Base-by-base conservation (phyloP, 2,329 filamentous ascomycete genomes). In the Nemania diffusa region DNA sequence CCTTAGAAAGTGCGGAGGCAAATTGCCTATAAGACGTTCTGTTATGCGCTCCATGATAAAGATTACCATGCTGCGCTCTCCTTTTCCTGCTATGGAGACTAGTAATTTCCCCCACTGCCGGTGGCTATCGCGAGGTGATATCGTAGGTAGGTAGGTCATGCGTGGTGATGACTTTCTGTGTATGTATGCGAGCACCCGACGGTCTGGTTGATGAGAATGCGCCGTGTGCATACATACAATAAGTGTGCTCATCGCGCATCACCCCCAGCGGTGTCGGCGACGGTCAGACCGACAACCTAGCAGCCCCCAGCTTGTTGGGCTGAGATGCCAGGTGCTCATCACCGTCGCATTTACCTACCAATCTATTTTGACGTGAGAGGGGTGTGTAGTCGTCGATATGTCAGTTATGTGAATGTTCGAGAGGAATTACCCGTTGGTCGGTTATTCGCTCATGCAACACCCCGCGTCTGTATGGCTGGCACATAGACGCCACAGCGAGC, bases 61-160 rank as follows among this genome's bases (percentile, higher is more conserved):
- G 32, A 37, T 32, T 26, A 50, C 46, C n/a, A 57, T 52, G 26
- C 20, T 51, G 34, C 17, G 11, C 42, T 56, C 58, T 55, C 60
- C 60, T 55, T 50, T 64, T 56, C 40, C 46, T 29, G 27, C 46
- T 48, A 67, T 63, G n/a, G 53, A 20, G 58, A 26, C 44, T 52
- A 27, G 48, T 34, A 46, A 58, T 58, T 55, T 52, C n/a, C n/a
- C 59, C 64, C 40, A 62, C 40, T 37, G 40, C 57, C 52, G 20
- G 32, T 29, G 52, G 60, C 44, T 58, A 37, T 48, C 46, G 20
- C 48, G 52, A 56, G 60, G 51, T 56, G 37, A 56, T 56, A 63
- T n/a, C n/a, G n/a, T n/a, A n/a, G n/a, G n/a, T n/a, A n/a, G n/a
- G n/a, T n/a, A 29, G 13, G 27, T 24, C 44, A 64, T 67, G 64